Conservation (phyloP, 768 basidiomycete species). For the Pluteus cervinus region DNA sequence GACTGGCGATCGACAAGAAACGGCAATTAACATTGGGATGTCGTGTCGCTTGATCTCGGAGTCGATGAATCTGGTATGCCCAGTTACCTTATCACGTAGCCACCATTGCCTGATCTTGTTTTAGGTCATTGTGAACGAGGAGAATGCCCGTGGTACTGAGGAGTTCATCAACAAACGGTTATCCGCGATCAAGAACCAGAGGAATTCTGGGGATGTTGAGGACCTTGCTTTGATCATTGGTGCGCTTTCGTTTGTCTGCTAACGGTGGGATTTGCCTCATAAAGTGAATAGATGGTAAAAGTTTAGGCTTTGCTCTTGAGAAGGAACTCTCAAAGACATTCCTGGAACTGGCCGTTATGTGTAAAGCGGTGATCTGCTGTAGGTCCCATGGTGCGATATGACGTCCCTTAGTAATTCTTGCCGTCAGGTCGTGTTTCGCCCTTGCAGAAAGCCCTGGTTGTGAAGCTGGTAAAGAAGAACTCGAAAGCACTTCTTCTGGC, state of each 20-base stretch:
- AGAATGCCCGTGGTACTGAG: slow-evolving; percentile 70
- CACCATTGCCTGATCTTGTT: slow-evolving; percentile 4
- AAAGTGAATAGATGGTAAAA: slow-evolving; percentile 77
- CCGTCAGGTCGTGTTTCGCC: slow-evolving; percentile 85
- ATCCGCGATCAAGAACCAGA: slow-evolving; percentile 88
- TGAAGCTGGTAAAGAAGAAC: slow-evolving; percentile 98
- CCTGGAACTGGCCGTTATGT: slow-evolving; percentile 94
- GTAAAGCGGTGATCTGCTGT: slow-evolving; percentile 99
- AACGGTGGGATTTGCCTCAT: neutral
- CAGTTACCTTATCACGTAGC: neutral
- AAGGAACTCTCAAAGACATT: slow-evolving; percentile 88
- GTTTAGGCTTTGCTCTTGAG: slow-evolving; percentile 85
- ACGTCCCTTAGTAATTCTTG: slow-evolving; percentile 2
- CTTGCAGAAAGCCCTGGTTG: slow-evolving; percentile 93
- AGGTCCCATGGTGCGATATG: slow-evolving; percentile 19
- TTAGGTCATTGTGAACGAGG: slow-evolving; percentile 93
- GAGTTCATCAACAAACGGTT: slow-evolving; percentile 87
- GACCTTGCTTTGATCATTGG: slow-evolving; percentile 95
- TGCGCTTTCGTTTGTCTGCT: slow-evolving; percentile 23
- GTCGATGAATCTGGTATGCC: slow-evolving; percentile 92
- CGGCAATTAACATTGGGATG: slow-evolving; percentile 98
- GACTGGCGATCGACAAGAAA: slow-evolving; percentile 97
- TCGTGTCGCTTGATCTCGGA: slow-evolving; percentile 96
- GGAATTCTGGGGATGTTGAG: slow-evolving; percentile 86
- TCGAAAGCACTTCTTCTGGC: slow-evolving; percentile 90